Conservation (phyloP, 179 eudicot genomes). For the Carnegiea gigantea region DNA sequence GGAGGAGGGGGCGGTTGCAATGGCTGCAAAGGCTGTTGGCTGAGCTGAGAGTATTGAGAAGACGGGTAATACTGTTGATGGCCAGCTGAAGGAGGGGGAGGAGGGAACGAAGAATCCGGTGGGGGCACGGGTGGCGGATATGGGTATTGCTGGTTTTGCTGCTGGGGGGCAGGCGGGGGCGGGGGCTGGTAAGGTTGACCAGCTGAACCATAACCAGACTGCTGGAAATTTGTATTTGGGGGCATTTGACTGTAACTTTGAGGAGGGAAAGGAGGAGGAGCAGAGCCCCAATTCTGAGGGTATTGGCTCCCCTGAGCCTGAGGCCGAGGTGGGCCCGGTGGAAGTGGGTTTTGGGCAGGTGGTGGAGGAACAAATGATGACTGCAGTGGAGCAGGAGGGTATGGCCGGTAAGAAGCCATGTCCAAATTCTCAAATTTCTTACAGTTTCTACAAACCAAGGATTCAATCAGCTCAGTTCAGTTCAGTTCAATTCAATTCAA, state of each 20-base stretch:
- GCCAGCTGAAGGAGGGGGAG: conserved; percentile 38
- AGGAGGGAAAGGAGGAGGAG: conserved; percentile 35
- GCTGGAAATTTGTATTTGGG: conserved; percentile 40
- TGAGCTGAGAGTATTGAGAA: conserved; percentile 74
- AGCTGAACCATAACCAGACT: conserved; percentile 32
- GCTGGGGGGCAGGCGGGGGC: conserved; percentile 28
- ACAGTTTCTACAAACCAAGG: not conserved
- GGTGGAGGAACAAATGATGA: conserved; percentile 49
- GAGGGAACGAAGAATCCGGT: conserved; percentile 66
- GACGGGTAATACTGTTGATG: conserved; percentile 67
- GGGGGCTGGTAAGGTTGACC: conserved; percentile 41
- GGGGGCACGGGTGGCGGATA: conserved; percentile 66
- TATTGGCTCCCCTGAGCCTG: conserved; percentile 46
- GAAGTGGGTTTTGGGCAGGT: conserved; percentile 43
- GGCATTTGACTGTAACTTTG: conserved; percentile 44
- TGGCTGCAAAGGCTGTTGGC: conserved; percentile 53
- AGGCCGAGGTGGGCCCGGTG: conserved; percentile 39
- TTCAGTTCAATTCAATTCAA: not conserved
- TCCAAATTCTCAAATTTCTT: conserved; percentile 16
- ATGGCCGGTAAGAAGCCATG: conserved; percentile 79
- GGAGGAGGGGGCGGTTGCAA: conserved; percentile 59
- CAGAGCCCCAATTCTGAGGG: conserved; percentile 62
- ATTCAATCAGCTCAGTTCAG: too few species aligned
- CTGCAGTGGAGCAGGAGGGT: conserved; percentile 49
- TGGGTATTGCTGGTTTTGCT: conserved; percentile 51